These are phyloP conservation scores for Grigorovia yakushimaensis DNA, from an alignment of 805 yeast genomes.

Conservation along the genomic window DNA sequence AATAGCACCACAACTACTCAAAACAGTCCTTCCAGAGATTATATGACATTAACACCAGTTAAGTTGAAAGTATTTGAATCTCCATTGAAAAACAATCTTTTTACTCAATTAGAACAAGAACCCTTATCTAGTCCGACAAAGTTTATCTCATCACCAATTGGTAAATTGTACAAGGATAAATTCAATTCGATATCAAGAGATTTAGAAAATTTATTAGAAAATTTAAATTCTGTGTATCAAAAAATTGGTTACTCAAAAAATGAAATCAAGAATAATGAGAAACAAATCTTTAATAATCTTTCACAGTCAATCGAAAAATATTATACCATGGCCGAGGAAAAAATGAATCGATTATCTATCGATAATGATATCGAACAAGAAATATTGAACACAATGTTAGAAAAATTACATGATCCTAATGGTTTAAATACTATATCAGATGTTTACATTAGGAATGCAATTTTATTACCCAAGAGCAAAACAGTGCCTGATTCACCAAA, in stretches of 20 bases:
- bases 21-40: slow-evolving; percentile 6
- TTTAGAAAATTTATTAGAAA: slow-evolving; percentile 27
- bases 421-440: slow-evolving; percentile 35
- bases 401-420: slow-evolving; percentile 28
- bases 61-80: slow-evolving; percentile 14
- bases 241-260: slow-evolving; percentile 46
- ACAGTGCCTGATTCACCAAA: slow-evolving; percentile 25
- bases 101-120: background rate
- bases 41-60: slow-evolving; percentile 25
- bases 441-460: slow-evolving; percentile 32
- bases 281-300: slow-evolving; percentile 39
- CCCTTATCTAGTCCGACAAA: background rate
- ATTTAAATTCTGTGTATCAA: slow-evolving; percentile 38
- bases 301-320: slow-evolving; percentile 40
- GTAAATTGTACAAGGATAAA: slow-evolving; percentile 20
- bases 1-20: background rate
- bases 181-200: slow-evolving; percentile 26
- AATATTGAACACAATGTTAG: slow-evolving; percentile 25
- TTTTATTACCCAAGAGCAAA: slow-evolving; percentile 17
- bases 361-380: slow-evolving; percentile 24
- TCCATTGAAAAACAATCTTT: slow-evolving; percentile 6
- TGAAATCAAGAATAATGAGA: slow-evolving; percentile 41
- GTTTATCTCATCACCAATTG: slow-evolving; percentile 3
- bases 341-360: slow-evolving; percentile 25
- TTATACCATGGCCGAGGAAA: slow-evolving; percentile 30